Conservation (phyloP, 2,329 filamentous ascomycete species). For the Monilinia vaccinii-corymbosi region DNA sequence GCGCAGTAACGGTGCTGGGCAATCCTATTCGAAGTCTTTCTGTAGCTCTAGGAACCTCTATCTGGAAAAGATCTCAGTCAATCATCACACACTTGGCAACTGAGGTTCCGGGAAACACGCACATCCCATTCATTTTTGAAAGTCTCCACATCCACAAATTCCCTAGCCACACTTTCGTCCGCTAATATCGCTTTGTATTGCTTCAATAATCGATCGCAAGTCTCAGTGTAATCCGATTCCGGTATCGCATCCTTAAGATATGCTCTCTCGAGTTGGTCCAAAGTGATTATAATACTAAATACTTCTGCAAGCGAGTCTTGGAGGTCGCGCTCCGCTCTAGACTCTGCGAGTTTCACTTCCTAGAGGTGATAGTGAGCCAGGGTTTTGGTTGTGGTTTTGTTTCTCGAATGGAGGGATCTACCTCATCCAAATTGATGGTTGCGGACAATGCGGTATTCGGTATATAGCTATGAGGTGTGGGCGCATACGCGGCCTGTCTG, state of each 20-base stretch:
- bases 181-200: constrained; percentile 94
- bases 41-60: constrained; percentile 89
- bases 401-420: constrained; percentile 31
- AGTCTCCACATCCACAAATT: constrained; percentile 78
- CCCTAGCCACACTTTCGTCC: constrained; percentile 81
- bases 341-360: constrained; percentile 89
- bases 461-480: constrained; percentile 58
- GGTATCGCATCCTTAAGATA: constrained; percentile 92
- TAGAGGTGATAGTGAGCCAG: constrained; percentile 31
- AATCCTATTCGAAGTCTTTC: constrained; percentile 88
- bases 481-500: constrained; percentile 29
- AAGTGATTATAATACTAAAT: constrained; percentile 92
- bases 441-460: constrained; percentile 75
- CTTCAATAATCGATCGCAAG: constrained; percentile 85
- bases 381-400: not conserved
- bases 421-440: constrained; percentile 89
- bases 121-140: constrained; percentile 93
- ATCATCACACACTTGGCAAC: not conserved
- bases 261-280: constrained; percentile 92
- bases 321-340: constrained; percentile 79
- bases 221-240: constrained; percentile 90
- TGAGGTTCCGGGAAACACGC: constrained; percentile 32
- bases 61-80: constrained; percentile 38
- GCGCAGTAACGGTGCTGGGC: constrained; percentile 64
- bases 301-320: constrained; percentile 95